Percentiles rank a stretch among this genome's conserved stretches.
phyloP scores from a whole-genome alignment of 192 early-diverging fungal species.

The Thamnidium elegans region DNA sequence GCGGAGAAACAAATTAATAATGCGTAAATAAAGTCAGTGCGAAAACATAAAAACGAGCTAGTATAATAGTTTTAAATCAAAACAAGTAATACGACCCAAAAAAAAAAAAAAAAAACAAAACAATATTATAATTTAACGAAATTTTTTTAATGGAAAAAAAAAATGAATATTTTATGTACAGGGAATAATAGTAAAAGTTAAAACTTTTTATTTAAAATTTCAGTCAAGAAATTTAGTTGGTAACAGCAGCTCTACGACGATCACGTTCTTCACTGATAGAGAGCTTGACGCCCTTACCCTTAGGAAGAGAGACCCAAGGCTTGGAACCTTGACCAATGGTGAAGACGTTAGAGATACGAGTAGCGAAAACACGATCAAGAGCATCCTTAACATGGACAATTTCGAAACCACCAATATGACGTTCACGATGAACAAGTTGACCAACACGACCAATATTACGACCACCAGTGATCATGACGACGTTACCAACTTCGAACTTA shows the following conservation, averaged over 20 bases:
- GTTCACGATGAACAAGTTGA: constrained; percentile 93
- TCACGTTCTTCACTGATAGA: constrained; percentile 99
- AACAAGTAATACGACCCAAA: too few species aligned
- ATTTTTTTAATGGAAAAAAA: too few species aligned
- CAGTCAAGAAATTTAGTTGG: background rate
- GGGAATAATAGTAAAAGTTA: too few species aligned
- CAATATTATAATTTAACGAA: too few species aligned
- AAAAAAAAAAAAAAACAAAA: too few species aligned
- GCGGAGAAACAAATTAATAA: too few species aligned
- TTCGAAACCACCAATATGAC: constrained; percentile 97
- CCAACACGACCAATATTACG: constrained; percentile 99
- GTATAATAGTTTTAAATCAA: too few species aligned
- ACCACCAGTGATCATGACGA: constrained; percentile 98
- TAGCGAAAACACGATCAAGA: constrained; percentile 93
- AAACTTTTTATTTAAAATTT: too few species aligned
- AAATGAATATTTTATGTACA: too few species aligned
- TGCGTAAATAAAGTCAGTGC: too few species aligned
- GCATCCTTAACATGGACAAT: constrained; percentile 99
- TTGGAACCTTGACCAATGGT: constrained; percentile 83
- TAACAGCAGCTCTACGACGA: constrained; percentile 48
- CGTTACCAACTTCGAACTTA: constrained; percentile 98
- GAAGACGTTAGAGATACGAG: constrained; percentile 95
- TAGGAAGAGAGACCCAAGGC: constrained; percentile 96
- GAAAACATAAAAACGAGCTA: too few species aligned
- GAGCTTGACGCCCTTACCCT: constrained; percentile 98